A percentile compares a stretch with the other conserved stretches of the same genome.
Evolutionary conservation across 106 monocot genomes (phyloP).

Genomic region (Allium sativum): DNA sequence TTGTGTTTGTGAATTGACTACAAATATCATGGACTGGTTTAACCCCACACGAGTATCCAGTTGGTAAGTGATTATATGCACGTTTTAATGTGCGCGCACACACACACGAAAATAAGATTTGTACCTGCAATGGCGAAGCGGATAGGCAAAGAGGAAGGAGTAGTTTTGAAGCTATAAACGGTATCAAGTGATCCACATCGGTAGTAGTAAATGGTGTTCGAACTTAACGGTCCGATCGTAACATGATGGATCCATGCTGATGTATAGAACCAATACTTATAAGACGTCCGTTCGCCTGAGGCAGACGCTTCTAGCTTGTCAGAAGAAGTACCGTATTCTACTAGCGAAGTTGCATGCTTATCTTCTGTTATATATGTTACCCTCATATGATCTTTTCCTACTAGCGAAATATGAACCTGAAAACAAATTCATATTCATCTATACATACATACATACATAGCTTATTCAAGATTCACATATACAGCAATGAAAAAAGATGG

Average conservation of each 20-base stretch:
- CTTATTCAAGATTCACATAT: neutral
- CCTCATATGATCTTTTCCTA: constrained; percentile 49
- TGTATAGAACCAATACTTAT: constrained; percentile 51
- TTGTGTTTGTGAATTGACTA: neutral
- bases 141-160: constrained; percentile 53
- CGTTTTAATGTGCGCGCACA: too few species aligned
- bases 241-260: constrained; percentile 77
- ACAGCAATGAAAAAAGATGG: neutral
- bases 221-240: constrained; percentile 51
- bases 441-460: neutral
- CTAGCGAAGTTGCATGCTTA: constrained; percentile 37
- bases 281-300: constrained; percentile 46
- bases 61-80: too few species aligned
- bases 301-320: constrained; percentile 28
- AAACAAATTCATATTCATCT: neutral
- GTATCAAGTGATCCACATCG: constrained; percentile 40
- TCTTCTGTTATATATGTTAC: constrained; percentile 64
- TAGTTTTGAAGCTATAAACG: constrained; percentile 60
- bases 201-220: constrained; percentile 60
- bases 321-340: constrained; percentile 51
- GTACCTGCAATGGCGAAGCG: constrained; percentile 56
- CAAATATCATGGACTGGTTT: neutral
- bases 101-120: neutral
- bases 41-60: too few species aligned
- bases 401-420: constrained; percentile 69